Evolutionary conservation across 176 grass and related monocot genomes (phyloP), one percentile per base, ranked within the genome.

Genomic region (Avena sativa): DNA sequence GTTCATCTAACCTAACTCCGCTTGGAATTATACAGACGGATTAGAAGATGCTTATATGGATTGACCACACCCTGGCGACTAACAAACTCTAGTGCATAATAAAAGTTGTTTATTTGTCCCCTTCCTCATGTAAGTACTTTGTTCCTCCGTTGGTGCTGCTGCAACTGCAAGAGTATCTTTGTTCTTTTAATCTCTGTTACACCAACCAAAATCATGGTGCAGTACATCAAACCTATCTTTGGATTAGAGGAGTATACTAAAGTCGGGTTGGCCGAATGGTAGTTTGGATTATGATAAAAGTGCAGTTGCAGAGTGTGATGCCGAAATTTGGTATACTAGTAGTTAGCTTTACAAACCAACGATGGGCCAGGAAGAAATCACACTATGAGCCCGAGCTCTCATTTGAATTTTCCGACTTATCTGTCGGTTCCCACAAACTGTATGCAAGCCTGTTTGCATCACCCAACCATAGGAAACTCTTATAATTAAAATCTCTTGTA

Each of bases 111-210:
- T 63, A 25, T 83, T 28, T 90, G 79, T 92, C 52, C 14, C 53
- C 72, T 79, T 85, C 50, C 57, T 84, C 36, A 62, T 64, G 78
- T 87, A 71, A 77, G 40, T 43, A 43, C 40, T 43, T 80, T 86
- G 52, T 58, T 86, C 71, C 64, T 87, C 34, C 12, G 53, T 68
- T 88, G 43, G 47, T 81, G 92, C 74, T 81, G 89, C 79, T 83
- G 50, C 73, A 76, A 51, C 69, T 84, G 86, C 58, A 71, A 85
- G 86, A 87, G 74, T 82, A 94, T 97, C 80, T 93, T 56, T 55
- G 78, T 89, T 86, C 9, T 79, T 79, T 61, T 85, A 38, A 23
- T 78, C 57, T 79, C 6, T 74, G 40, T 48, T 48, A 46, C 19
- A 21, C 38, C 69, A n/a, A 73, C 40, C 38, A 40, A 46, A 46